These are phyloP conservation scores for Actinomucor elegans DNA, from an alignment of 371 early-diverging fungal genomes.

Conservation along the genomic window DNA sequence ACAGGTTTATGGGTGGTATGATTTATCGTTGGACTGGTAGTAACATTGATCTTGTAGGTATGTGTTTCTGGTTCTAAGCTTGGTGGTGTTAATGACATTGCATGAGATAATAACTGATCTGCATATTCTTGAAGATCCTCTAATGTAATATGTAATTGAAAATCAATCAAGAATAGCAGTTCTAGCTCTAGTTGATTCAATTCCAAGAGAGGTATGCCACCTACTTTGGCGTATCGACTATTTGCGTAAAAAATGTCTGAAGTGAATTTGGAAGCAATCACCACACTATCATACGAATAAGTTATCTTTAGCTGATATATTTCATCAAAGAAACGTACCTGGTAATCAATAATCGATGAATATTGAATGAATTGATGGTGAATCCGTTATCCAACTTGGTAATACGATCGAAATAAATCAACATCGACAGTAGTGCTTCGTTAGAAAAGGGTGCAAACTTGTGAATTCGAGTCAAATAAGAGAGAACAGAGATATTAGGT, in stretches of 20 bases:
- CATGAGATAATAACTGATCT: slow-evolving; percentile 45
- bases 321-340: slow-evolving; percentile 18
- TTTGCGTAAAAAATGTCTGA: slow-evolving; percentile 83
- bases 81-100: slow-evolving; percentile 2
- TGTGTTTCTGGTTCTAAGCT: neutral
- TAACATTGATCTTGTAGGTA: neutral
- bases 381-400: slow-evolving; percentile 40
- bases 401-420: slow-evolving; percentile 85
- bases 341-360: slow-evolving; percentile 77
- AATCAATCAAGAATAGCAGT: slow-evolving; percentile 75
- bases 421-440: slow-evolving; percentile 66
- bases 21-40: neutral
- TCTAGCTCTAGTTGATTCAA: slow-evolving; percentile 86
- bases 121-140: slow-evolving; percentile 67
- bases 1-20: neutral
- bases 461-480: slow-evolving; percentile 66
- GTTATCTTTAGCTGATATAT: neutral
- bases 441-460: slow-evolving; percentile 77
- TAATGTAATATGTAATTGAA: slow-evolving; percentile 64
- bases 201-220: slow-evolving; percentile 78
- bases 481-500: slow-evolving; percentile 66
- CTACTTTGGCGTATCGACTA: slow-evolving; percentile 70
- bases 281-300: slow-evolving; percentile 38
- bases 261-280: slow-evolving; percentile 77
- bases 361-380: slow-evolving; percentile 69